phyloP scores from a whole-genome alignment of 2,329 filamentous ascomycete genomes.

The Penicillium sp. region DNA sequence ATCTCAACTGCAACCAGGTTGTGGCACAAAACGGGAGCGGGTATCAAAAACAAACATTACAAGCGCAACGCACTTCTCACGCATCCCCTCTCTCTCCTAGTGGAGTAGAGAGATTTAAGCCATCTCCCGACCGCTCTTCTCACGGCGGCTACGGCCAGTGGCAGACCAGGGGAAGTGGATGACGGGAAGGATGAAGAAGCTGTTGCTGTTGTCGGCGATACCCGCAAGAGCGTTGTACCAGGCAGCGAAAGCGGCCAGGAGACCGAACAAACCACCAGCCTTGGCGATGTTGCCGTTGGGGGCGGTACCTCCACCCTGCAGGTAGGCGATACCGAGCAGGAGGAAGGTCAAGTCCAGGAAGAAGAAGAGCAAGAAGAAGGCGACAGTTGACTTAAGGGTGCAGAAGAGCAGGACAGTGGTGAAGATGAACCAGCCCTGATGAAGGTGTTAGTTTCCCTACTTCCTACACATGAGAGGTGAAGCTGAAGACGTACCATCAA shows the following conservation, averaged over 20 bases:
- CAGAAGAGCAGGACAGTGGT: slow-evolving; percentile 72
- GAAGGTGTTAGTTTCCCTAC: not conserved
- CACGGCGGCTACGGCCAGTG: slow-evolving; percentile 65
- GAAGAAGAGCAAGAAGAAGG: slow-evolving; percentile 77
- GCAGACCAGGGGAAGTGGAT: slow-evolving; percentile 94
- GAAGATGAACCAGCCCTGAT: slow-evolving; percentile 78
- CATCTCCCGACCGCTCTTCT: slow-evolving; percentile 51
- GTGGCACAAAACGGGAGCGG: slow-evolving; percentile 12
- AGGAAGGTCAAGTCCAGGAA: slow-evolving; percentile 75
- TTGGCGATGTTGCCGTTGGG: slow-evolving; percentile 59
- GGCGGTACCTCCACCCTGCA: slow-evolving; percentile 47
- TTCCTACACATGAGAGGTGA: slow-evolving; percentile 6
- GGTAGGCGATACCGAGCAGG: slow-evolving; percentile 66
- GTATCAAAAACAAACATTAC: slow-evolving; percentile 35
- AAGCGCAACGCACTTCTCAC: slow-evolving; percentile 12
- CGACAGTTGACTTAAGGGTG: slow-evolving; percentile 74
- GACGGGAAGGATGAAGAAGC: slow-evolving; percentile 92
- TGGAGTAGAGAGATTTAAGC: slow-evolving; percentile 25
- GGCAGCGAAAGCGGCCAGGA: slow-evolving; percentile 75
- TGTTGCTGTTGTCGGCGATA: slow-evolving; percentile 69
- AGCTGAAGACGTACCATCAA: slow-evolving; percentile 53
- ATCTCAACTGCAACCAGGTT: not conserved
- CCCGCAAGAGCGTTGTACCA: slow-evolving; percentile 88
- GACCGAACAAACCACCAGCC: slow-evolving; percentile 76
- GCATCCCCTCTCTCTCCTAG: not conserved